phyloP scores from a whole-genome alignment of 2,329 filamentous ascomycete species.

The Apiospora malaysiana region DNA sequence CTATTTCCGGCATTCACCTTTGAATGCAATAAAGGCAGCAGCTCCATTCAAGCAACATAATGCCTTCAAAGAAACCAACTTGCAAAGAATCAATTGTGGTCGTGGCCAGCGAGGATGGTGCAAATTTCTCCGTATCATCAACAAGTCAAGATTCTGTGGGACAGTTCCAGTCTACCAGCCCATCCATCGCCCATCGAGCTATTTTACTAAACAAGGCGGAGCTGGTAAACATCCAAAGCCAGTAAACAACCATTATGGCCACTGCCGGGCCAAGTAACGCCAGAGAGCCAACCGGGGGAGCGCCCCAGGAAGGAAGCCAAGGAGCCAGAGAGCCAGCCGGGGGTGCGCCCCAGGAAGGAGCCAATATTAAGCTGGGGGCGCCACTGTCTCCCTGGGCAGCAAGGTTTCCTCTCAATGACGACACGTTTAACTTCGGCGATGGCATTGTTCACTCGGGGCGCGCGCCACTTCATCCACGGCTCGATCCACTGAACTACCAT shows the following conservation, averaged over 20 bases:
- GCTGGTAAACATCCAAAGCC: not conserved
- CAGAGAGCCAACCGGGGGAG: not conserved
- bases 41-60: not conserved
- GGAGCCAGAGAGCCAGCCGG: too few relatives aligned
- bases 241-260: not conserved
- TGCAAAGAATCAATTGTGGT: not conserved
- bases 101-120: not conserved
- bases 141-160: not conserved
- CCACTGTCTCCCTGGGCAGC: not conserved
- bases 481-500: slow-evolving; percentile 2
- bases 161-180: not conserved
- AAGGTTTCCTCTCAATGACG: not conserved
- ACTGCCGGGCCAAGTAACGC: not conserved
- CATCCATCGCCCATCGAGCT: not conserved
- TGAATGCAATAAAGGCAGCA: not conserved
- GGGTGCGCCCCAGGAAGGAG: not conserved
- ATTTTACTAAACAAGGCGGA: not conserved
- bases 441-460: not conserved
- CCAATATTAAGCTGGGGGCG: not conserved
- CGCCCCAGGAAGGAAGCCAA: not conserved
- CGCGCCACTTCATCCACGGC: not conserved
- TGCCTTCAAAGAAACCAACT: not conserved
- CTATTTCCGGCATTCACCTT: not conserved
- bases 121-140: not conserved
- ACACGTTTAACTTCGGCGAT: not conserved